Conservation (phyloP, 2,329 filamentous ascomycete species). For the Fusarium dlaminii region DNA sequence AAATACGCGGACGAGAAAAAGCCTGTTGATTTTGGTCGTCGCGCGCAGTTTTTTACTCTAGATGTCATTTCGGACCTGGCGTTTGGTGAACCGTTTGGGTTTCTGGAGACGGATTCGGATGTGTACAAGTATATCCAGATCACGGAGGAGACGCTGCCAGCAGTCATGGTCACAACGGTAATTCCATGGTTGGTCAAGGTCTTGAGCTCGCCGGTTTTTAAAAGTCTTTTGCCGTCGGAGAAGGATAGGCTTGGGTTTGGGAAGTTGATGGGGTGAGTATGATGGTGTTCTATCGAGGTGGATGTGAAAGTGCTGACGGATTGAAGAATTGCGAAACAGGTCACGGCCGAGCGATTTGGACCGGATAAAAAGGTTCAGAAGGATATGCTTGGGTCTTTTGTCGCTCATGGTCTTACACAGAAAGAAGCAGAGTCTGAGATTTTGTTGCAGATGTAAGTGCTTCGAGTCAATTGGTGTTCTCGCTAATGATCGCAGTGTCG, state of each 20-base stretch:
- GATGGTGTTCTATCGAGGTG: not conserved
- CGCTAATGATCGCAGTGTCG: constrained; percentile 49
- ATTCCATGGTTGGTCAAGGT: constrained; percentile 54
- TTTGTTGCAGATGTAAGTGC: constrained; percentile 34
- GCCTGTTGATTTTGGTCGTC: constrained; percentile 54
- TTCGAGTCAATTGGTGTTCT: fast-evolving
- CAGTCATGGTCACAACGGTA: constrained; percentile 55
- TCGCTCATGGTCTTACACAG: constrained; percentile 40
- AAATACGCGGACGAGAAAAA: constrained; percentile 17
- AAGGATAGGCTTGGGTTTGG: constrained; percentile 52
- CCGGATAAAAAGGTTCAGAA: constrained; percentile 39
- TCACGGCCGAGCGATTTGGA: constrained; percentile 42
- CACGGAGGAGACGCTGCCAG: constrained; percentile 53
- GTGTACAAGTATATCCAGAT: constrained; percentile 58
- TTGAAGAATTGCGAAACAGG: constrained; percentile 41
- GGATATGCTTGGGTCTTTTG: constrained; percentile 48
- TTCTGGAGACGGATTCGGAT: constrained; percentile 56
- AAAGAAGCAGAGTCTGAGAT: constrained; percentile 44
- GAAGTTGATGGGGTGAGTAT: constrained; percentile 55
- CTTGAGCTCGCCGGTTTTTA: constrained; percentile 52
- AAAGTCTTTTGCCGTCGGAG: constrained; percentile 52
- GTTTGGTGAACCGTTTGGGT: constrained; percentile 59
- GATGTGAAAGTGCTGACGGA: fast-evolving
- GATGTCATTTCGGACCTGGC: constrained; percentile 64
- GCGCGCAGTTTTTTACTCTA: constrained; percentile 61